Base-by-base conservation (phyloP, 768 basidiomycete species). In the Boletus bicolor region DNA sequence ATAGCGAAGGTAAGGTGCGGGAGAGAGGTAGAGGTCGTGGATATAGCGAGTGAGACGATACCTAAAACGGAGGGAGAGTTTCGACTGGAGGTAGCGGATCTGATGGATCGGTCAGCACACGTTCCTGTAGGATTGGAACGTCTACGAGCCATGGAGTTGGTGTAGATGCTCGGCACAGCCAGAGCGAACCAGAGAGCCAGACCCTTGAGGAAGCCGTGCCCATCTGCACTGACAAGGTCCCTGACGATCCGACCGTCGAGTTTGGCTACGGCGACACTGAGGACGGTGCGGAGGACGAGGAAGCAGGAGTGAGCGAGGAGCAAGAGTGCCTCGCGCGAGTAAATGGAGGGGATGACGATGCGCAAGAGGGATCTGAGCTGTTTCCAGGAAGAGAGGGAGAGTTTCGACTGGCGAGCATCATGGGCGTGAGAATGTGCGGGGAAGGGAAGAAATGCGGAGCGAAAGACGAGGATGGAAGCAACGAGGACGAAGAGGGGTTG, bases 101-200 rank as follows among this genome's bases (percentile, higher is more conserved):
- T 94, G 57, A 9, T 19, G 26, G n/a, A 5, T 15, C 6, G 0
- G 48, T 38, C 28, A 64, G 37, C 17, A 28, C 6, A 3, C 11
- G 14, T 3, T 2, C 15, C 24, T 11, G 42, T 10, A 32, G 32
- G 21, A 15, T 11, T 15, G 4, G 5, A 30, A 0, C 0, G 14
- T 11, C 10, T 9, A 56, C 75, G 47, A 34, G 91, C 92, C 91
- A 98, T 93, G 2, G 91, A 87, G 67, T 98, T 98, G 0, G 96
- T 98, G 68, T 93, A 94, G 21, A 93, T 93, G 66, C 91, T 93
- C 0, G 96, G 96, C 26, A 98, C 79, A 2, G 94, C 93, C 10
- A 98, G 78, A 10, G 84, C 75, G 66, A 95, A 97, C 96, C 96
- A 98, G 52, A 91, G 76, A 0, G 77, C 87, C 1, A 98, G 73